Evolutionary conservation across 78 protist genomes (phyloP).

Genomic region (Guillardia theta): DNA sequence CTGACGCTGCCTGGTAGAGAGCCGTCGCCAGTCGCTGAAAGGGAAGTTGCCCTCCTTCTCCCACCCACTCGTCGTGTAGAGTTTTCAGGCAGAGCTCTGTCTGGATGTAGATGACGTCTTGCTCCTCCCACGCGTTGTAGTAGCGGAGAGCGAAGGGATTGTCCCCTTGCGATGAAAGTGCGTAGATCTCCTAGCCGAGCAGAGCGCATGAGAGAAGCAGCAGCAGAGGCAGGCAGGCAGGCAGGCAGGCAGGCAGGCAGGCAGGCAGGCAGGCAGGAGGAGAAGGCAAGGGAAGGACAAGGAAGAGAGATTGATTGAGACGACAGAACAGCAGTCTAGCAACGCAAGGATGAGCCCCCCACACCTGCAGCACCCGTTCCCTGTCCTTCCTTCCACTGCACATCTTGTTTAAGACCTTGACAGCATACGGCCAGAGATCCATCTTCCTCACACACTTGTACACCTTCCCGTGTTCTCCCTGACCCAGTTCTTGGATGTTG

Average conservation of each 20-base stretch:
- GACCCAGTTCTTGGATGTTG: neutral
- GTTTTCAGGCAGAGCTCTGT: neutral
- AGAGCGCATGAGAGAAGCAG: neutral
- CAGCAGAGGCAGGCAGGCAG: neutral
- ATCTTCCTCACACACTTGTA: neutral
- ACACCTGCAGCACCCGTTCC: conserved; percentile 37
- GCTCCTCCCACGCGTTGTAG: conserved; percentile 35
- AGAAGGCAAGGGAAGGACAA: too few relatives aligned
- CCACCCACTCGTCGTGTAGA: neutral
- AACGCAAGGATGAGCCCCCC: too few relatives aligned
- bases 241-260: neutral
- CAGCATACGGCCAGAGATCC: conserved; percentile 38
- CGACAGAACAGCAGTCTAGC: too few relatives aligned
- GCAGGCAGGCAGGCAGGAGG: neutral
- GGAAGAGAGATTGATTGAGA: too few relatives aligned
- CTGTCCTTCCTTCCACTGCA: neutral
- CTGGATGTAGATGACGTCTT: neutral
- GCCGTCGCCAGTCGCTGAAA: too few relatives aligned
- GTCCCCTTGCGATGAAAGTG: neutral
- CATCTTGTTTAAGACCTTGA: neutral
- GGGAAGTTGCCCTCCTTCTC: too few relatives aligned
- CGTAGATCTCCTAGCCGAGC: conserved; percentile 25
- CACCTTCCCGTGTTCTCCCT: conserved; percentile 28
- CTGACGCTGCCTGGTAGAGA: neutral
- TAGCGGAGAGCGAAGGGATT: conserved; percentile 15